phyloP scores from a whole-genome alignment of 345 rosid genomes.

The Citrus glauca region DNA sequence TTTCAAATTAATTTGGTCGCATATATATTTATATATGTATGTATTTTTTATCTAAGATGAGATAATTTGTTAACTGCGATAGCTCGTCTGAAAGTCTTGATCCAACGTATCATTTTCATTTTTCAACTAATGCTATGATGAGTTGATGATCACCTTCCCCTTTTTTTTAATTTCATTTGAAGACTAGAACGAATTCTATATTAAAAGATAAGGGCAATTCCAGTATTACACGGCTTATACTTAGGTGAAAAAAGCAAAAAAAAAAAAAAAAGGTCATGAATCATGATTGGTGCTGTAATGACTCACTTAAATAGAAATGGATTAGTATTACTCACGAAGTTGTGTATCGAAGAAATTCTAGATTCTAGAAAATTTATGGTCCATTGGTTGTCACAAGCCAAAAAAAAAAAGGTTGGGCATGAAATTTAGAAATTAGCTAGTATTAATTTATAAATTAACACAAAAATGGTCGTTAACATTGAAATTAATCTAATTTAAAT shows the following conservation, averaged over 20 bases:
- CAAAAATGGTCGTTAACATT: too few species aligned
- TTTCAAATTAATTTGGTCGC: not conserved
- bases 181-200: not conserved
- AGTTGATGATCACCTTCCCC: too few species aligned
- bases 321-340: not conserved
- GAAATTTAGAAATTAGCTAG: too few species aligned
- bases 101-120: not conserved
- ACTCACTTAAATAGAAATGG: not conserved
- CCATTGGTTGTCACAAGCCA: not conserved
- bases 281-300: not conserved
- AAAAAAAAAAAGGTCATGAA: not conserved
- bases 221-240: not conserved
- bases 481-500: too few species aligned
- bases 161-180: not conserved
- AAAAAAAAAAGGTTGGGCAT: too few species aligned
- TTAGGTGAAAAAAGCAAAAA: not conserved
- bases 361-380: not conserved
- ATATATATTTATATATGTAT: not conserved
- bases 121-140: not conserved
- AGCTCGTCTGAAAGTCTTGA: not conserved
- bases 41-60: too few species aligned
- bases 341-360: not conserved
- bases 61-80: not conserved
- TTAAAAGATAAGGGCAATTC: not conserved
- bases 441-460: too few species aligned